These are phyloP conservation scores for Trichoderma oligosporum DNA, from an alignment of 2,329 filamentous ascomycete genomes.

Conservation along the genomic window DNA sequence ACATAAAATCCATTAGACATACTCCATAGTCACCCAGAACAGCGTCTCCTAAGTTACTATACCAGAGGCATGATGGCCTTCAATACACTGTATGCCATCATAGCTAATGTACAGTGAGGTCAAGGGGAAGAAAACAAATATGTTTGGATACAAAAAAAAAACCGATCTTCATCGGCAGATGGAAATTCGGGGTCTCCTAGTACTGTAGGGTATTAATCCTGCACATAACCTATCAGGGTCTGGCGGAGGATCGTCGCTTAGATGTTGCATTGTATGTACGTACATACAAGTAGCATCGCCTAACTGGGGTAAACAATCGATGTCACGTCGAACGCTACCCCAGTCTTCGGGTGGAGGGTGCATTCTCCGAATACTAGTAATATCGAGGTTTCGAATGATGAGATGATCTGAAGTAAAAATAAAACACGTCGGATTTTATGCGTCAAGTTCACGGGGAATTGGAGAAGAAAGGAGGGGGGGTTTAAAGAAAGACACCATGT, in stretches of 20 bases:
- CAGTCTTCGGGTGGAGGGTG: background rate
- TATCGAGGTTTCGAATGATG: conserved; percentile 1
- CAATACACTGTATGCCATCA: background rate
- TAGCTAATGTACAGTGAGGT: background rate
- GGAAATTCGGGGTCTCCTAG: conserved; percentile 5
- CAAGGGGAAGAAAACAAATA: background rate
- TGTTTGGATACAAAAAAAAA: background rate
- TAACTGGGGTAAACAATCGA: background rate
- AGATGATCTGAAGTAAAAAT: conserved; percentile 3
- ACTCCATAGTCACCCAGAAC: background rate
- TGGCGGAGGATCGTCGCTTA: conserved; percentile 2
- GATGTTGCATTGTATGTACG: conserved; percentile 1
- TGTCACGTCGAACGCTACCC: conserved; percentile 10
- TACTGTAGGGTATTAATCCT: conserved; percentile 6
- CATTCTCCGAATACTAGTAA: background rate
- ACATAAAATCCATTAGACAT: background rate
- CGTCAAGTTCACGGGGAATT: background rate
- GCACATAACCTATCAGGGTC: conserved; percentile 12
- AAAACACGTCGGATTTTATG: background rate
- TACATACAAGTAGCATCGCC: background rate
- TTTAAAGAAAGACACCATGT: background rate
- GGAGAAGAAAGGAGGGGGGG: too few species aligned
- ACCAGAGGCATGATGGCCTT: too few species aligned
- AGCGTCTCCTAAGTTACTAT: too few species aligned
- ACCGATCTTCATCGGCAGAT: conserved; percentile 16